Evolutionary conservation across 1,139 yeast genomes (phyloP).

Genomic region (Geotrichum aggregatum): DNA sequence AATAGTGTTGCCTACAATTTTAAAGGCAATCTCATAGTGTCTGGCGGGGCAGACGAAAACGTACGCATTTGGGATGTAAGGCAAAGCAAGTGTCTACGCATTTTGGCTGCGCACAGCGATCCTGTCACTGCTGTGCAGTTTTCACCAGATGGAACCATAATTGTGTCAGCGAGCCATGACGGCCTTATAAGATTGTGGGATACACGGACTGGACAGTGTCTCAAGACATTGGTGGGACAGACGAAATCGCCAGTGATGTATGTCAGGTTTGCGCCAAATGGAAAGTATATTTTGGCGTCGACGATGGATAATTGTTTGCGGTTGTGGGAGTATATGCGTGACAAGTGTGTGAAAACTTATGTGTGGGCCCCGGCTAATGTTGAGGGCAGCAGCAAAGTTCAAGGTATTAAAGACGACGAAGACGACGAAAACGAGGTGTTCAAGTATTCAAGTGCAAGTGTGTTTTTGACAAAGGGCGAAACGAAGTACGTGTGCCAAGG

Average conservation of each 20-base stretch:
- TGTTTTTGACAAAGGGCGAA: conserved; percentile 32
- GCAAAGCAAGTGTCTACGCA: conserved; percentile 65
- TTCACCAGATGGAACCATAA: conserved; percentile 73
- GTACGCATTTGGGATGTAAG: conserved; percentile 85
- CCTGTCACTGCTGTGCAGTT: conserved; percentile 76
- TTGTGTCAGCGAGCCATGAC: conserved; percentile 86
- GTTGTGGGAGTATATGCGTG: conserved; percentile 59
- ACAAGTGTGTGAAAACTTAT: conserved; percentile 39
- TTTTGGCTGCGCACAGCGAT: conserved; percentile 89
- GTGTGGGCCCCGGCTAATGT: conserved; percentile 22
- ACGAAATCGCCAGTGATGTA: conserved; percentile 50
- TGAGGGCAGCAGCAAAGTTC: no score
- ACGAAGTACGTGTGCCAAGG: conserved; percentile 13
- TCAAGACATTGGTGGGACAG: conserved; percentile 72
- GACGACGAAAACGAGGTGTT: conserved; percentile 41
- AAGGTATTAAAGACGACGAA: no score
- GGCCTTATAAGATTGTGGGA: conserved; percentile 87
- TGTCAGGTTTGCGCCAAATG: conserved; percentile 76
- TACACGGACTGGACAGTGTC: conserved; percentile 82
- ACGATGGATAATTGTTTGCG: conserved; percentile 79
- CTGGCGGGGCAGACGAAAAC: conserved; percentile 89
- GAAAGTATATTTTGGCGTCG: conserved; percentile 70
- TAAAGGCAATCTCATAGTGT: conserved; percentile 72
- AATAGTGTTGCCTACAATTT: conserved; percentile 65
- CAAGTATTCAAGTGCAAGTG: conserved; percentile 28